Base-by-base conservation (phyloP, 768 basidiomycete genomes). In the Psilocybe cubensis region DNA sequence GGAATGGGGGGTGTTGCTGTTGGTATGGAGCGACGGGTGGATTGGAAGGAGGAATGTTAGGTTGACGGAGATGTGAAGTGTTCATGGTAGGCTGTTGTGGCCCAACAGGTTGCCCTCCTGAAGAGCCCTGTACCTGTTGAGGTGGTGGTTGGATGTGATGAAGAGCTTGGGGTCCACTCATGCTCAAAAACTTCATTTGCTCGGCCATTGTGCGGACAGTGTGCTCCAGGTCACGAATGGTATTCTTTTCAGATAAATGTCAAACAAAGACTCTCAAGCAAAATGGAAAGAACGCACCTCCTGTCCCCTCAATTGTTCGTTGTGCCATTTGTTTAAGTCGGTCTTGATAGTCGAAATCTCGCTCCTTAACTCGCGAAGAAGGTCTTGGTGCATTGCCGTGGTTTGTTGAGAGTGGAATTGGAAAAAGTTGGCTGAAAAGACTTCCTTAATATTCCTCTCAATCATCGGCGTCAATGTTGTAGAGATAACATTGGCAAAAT, bases 261-360 rank as follows among this genome's bases (percentile, higher is more conserved):
- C 54, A 7, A 14, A 40, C 8, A 44, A n/a, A 53, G n/a, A n/a
- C 18, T 27, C 11, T n/a, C 28, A 28, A 29, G 8, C 47, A 40
- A 12, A 9, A 35, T 48, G 35, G 11, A 45, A 21, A 42, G 3
- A 1, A 72, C 82, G 28, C 60, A 92, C 92, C 81, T 95, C 92
- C 66, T 94, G 91, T 31, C 79, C 83, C 45, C 89, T 83, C 47
- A 91, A 79, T 1, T 89, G 80, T 52, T 93, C 92, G 42, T 79
- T 87, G 68, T 95, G 92, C 90, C 91, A 94, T 14, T 83, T 76
- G 53, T 86, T 85, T 45, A 94, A 77, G 66, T 95, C 93, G 46
- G 87, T 84, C 73, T 92, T 92, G 63, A 95, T 80, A 57, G 76
- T 82, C 61, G 89, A 76, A 54, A 95, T 84, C 70, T 95, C 92